Evolutionary conservation across 345 rosid species (phyloP), one percentile per base, ranked within the genome.

Genomic region (Punica granatum): DNA sequence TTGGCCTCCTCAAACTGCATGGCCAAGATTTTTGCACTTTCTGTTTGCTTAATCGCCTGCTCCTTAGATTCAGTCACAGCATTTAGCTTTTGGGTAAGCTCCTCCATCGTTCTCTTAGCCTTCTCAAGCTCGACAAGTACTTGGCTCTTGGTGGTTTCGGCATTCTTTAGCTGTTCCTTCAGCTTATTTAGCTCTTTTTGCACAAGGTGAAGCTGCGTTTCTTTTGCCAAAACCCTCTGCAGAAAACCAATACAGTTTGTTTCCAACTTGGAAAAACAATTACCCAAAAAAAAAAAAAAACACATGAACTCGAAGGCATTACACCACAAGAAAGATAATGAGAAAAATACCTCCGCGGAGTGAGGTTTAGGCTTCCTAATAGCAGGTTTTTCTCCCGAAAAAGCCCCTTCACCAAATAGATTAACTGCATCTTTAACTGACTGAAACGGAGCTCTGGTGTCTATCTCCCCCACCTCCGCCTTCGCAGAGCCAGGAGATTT

Each of bases 361-460:
- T 84, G 83, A 67, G 94, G 78, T 69, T 73, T 85, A 19, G 81
- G 28, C 87, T 89, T 90, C 78, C 72, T 86, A 75, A 84, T 78
- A 65, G 79, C 70, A 31, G 91, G 84, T 69, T 83, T 90, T 72
- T 87, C 96, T 70, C 96, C 89, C 0, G 95, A 90, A 70, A 84
- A 80, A 74, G 96, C 89, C 71, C 96, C 92, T 81, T 90, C 98
- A 33, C 96, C 97, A 26, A 93, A 93, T 21, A 89, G 88, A 14
- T 76, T 77, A 60, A 93, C 97, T 0, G 96, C 98, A 86, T 93
- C 95, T 80, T 90, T 93, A 67, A 93, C 98, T 4, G 97, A 93
- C 67, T 89, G 96, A 84, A 93, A 93, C 63, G 98, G 98, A 68
- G 97, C 88, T 18, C 96, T 93, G 37, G 97, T 90, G 78, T 93